Conservation (phyloP, 139 green algal species). For the Limnomonas spitsbergensis region DNA sequence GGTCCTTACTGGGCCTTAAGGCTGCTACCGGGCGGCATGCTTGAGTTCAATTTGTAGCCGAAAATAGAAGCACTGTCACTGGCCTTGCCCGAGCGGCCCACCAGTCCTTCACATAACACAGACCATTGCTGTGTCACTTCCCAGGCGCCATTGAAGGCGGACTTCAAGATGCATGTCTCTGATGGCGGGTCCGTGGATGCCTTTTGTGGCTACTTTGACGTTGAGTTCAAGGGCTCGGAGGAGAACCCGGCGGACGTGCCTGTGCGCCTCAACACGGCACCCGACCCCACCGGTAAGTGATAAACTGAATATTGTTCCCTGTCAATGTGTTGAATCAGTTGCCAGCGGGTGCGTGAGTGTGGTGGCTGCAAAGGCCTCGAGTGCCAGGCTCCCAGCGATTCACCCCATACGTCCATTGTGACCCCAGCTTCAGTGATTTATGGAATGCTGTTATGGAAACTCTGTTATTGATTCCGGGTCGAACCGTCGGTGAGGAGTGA, state of each 20-base stretch:
- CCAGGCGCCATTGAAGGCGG: constrained; percentile 42
- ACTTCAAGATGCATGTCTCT: constrained; percentile 52
- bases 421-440: too few species aligned
- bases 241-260: constrained; percentile 63
- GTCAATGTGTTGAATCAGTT: background rate
- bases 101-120: too few species aligned
- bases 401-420: background rate
- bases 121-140: too few species aligned
- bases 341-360: background rate
- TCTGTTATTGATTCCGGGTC: too few species aligned
- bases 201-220: constrained; percentile 68
- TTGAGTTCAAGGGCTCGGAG: constrained; percentile 28
- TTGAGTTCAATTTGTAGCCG: too few species aligned
- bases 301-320: background rate
- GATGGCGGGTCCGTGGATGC: constrained; percentile 72
- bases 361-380: background rate
- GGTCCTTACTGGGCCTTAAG: too few species aligned
- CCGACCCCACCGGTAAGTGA: constrained; percentile 65
- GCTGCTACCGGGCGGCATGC: too few species aligned
- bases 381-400: background rate
- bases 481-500: too few species aligned
- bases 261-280: constrained; percentile 79
- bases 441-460: too few species aligned
- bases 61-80: too few species aligned
- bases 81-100: too few species aligned